These are phyloP conservation scores for Pulveroboletus sp. DNA, from an alignment of 1,284 basidiomycete genomes.

Conservation along the genomic window DNA sequence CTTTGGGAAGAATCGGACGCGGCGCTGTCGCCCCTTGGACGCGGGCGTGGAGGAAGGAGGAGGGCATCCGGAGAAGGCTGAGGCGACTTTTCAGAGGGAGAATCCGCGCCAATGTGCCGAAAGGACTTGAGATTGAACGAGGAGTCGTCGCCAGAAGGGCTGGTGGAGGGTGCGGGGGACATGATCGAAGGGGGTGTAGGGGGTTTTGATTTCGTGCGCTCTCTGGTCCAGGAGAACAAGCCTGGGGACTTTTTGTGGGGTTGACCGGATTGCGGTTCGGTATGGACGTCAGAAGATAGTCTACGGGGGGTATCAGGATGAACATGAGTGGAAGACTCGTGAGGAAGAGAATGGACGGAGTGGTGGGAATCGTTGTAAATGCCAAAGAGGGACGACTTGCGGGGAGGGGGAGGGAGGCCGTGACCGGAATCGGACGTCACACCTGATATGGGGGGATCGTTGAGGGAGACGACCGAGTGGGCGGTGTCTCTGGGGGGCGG, in stretches of 20 bases:
- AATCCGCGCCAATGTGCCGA: slow-evolving; percentile 54
- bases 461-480: slow-evolving; percentile 23
- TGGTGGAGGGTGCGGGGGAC: slow-evolving; percentile 25
- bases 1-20: slow-evolving; percentile 68
- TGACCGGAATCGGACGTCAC: slow-evolving; percentile 42
- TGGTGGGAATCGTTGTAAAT: slow-evolving; percentile 48
- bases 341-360: slow-evolving; percentile 64
- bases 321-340: slow-evolving; percentile 28
- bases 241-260: slow-evolving; percentile 37
- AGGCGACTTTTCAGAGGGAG: slow-evolving; percentile 36
- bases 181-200: slow-evolving; percentile 28
- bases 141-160: slow-evolving; percentile 21
- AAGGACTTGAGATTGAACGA: slow-evolving; percentile 69
- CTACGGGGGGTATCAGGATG: slow-evolving; percentile 31
- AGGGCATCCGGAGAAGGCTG: not conserved
- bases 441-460: slow-evolving; percentile 29
- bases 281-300: slow-evolving; percentile 25
- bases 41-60: slow-evolving; percentile 40
- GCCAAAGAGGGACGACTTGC: slow-evolving; percentile 57
- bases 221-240: slow-evolving; percentile 43
- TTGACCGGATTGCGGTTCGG: slow-evolving; percentile 15
- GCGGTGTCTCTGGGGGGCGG: not conserved
- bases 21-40: slow-evolving; percentile 57
- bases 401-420: slow-evolving; percentile 48
- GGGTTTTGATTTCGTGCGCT: slow-evolving; percentile 46